Conservation (phyloP, 345 rosid species). For the Hirschfeldia incana region DNA sequence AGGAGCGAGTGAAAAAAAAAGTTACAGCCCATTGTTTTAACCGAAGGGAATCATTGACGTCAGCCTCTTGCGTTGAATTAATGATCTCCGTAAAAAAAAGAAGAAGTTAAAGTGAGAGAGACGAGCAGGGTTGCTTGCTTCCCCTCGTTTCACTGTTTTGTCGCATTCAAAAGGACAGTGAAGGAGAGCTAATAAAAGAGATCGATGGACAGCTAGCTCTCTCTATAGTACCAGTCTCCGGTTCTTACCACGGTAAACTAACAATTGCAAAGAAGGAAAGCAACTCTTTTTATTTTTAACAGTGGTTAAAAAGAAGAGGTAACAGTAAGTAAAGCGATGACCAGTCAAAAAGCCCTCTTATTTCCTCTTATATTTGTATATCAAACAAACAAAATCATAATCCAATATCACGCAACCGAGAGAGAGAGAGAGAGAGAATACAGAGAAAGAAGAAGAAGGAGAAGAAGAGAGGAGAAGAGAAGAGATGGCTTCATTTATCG, state of each 20-base stretch:
- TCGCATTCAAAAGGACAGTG: not conserved
- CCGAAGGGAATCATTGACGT: not conserved
- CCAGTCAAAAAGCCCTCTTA: too few species aligned
- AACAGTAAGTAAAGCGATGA: not conserved
- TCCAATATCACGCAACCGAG: not conserved
- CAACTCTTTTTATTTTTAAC: too few species aligned
- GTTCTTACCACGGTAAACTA: too few species aligned
- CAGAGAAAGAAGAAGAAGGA: not conserved
- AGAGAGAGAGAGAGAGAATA: not conserved
- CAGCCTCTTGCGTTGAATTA: not conserved
- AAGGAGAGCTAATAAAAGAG: not conserved
- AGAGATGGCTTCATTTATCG: not conserved
- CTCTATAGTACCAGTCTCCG: too few species aligned
- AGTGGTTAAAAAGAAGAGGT: too few species aligned
- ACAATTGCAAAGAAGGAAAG: too few species aligned
- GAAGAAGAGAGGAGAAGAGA: too few species aligned
- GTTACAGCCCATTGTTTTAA: not conserved
- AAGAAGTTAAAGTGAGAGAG: not conserved
- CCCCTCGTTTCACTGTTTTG: not conserved
- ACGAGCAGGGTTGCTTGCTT: not conserved
- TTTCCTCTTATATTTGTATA: too few species aligned
- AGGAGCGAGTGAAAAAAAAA: not conserved
- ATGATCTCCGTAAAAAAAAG: not conserved
- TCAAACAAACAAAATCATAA: too few species aligned
- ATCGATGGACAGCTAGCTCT: not conserved